These are phyloP conservation scores for Tuber aestivum DNA, from an alignment of 495 filamentous ascomycete species.

Conservation along the genomic window DNA sequence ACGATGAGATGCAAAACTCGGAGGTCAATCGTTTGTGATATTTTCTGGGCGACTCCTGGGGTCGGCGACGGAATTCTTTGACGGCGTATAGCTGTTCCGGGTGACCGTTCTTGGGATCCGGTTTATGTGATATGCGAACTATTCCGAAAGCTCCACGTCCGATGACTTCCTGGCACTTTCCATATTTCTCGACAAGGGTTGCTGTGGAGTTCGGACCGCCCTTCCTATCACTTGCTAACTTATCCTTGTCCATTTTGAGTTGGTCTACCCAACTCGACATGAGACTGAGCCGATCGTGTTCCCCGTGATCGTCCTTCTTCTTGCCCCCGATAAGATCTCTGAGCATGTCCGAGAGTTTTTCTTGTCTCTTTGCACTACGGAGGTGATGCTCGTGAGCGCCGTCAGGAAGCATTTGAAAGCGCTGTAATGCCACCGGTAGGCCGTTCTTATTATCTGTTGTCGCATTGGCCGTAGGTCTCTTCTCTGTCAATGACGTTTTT, in stretches of 20 bases:
- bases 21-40: conserved; percentile 98
- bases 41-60: conserved; percentile 88
- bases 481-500: conserved; percentile 30
- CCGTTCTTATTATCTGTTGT: conserved; percentile 24
- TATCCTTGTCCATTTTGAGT: conserved; percentile 74
- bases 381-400: conserved; percentile 80
- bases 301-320: conserved; percentile 65
- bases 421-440: conserved; percentile 44
- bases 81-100: conserved; percentile 92
- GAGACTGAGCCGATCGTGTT: conserved; percentile 74
- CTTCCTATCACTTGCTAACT: conserved; percentile 67
- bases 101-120: conserved; percentile 69
- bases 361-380: conserved; percentile 79
- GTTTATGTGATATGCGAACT: conserved; percentile 96
- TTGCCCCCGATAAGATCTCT: conserved; percentile 71
- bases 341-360: conserved; percentile 90
- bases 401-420: conserved; percentile 57
- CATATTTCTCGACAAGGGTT: conserved; percentile 91
- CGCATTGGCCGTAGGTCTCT: conserved; percentile 27
- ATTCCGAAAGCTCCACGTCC: conserved; percentile 97
- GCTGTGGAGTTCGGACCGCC: conserved; percentile 68
- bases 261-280: conserved; percentile 96
- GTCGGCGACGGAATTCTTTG: conserved; percentile 93
- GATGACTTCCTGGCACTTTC: conserved; percentile 96
- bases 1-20: conserved; percentile 98